Evolutionary conservation across 495 filamentous ascomycete genomes (phyloP).

Genomic region (Podospora fimiseda): DNA sequence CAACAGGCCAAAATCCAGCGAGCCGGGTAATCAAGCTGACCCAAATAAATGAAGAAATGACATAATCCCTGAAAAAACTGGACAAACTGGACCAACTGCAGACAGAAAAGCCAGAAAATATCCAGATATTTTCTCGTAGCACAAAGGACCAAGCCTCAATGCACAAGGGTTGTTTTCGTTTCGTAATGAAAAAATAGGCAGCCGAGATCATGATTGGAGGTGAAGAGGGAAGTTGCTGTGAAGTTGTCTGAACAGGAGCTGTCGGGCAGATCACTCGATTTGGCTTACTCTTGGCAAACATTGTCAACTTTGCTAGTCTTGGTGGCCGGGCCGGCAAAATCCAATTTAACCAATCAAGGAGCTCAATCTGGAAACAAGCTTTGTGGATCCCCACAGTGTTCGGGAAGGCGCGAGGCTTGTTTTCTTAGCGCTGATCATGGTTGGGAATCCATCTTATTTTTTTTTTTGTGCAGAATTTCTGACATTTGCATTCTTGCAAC

Average conservation of each 20-base stretch:
- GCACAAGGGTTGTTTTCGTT: not conserved
- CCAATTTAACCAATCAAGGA: not conserved
- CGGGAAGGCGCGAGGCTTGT: no score
- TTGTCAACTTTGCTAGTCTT: not conserved
- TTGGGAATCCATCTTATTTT: not conserved
- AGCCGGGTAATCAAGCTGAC: no score
- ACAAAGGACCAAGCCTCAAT: not conserved
- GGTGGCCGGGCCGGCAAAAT: not conserved
- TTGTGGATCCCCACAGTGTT: not conserved
- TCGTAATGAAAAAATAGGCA: not conserved
- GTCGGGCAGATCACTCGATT: not conserved
- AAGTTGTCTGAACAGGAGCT: not conserved
- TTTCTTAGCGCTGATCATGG: not conserved
- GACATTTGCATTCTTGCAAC: no score
- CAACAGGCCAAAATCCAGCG: no score
- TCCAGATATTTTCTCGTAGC: not conserved
- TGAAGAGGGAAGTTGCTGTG: no score
- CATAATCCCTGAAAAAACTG: no score
- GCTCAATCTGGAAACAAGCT: not conserved
- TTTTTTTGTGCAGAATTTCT: no score
- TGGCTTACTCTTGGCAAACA: not conserved
- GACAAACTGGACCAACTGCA: no score
- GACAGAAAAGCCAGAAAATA: not conserved
- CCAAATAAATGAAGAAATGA: no score
- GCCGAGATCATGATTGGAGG: not conserved